These are phyloP conservation scores for Nyssa sinensis DNA, from an alignment of 148 eudicot genomes.

Conservation along the genomic window DNA sequence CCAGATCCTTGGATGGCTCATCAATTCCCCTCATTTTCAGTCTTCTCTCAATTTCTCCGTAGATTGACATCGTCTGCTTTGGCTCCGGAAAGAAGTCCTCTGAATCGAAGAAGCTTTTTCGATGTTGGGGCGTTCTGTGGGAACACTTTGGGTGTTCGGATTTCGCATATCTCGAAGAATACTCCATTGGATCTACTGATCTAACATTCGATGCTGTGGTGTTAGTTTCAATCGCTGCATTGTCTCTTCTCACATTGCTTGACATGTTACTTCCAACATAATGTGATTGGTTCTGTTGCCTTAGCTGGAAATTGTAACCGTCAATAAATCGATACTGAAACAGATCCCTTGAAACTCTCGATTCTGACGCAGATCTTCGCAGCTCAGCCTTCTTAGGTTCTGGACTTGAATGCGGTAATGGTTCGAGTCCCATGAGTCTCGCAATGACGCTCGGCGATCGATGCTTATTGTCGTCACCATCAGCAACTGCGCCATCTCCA, in stretches of 20 bases:
- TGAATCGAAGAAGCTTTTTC: conserved; percentile 58
- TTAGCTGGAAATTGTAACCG: conserved; percentile 17
- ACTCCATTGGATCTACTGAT: conserved; percentile 7
- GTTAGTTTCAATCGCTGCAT: not conserved
- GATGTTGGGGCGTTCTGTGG: conserved; percentile 31
- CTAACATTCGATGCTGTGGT: conserved; percentile 11
- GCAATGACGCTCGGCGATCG: conserved; percentile 89
- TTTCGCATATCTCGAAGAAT: conserved; percentile 11
- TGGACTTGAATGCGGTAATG: conserved; percentile 24
- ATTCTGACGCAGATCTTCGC: conserved; percentile 86
- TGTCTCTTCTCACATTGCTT: conserved; percentile 6
- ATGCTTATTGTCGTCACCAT: conserved; percentile 33
- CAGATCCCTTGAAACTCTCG: conserved; percentile 64
- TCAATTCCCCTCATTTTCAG: conserved; percentile 78
- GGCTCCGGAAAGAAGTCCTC: conserved; percentile 74
- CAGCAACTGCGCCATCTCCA: conserved; percentile 19
- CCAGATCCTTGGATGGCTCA: conserved; percentile 70
- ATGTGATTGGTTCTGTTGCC: conserved; percentile 19
- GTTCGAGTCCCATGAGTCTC: conserved; percentile 89
- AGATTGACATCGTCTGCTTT: conserved; percentile 43
- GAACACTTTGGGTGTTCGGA: conserved; percentile 14
- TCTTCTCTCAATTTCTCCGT: conserved; percentile 66
- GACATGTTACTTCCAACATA: not conserved
- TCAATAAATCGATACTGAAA: conserved; percentile 32
- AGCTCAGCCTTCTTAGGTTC: conserved; percentile 53